These are phyloP conservation scores for Withania somnifera DNA, from an alignment of 305 asterid genomes.

Conservation along the genomic window DNA sequence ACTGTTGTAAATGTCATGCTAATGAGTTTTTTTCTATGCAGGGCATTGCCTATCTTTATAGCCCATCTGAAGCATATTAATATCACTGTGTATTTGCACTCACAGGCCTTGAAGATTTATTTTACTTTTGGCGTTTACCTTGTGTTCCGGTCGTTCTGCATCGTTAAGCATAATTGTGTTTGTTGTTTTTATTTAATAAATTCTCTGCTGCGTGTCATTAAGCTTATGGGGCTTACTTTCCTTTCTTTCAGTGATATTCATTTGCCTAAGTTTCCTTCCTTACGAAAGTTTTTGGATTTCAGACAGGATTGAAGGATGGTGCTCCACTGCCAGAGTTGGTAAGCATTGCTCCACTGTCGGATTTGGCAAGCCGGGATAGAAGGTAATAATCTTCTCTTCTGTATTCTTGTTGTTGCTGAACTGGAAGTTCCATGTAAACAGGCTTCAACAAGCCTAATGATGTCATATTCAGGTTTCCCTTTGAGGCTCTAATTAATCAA, in stretches of 20 bases:
- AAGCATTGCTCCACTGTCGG: slow-evolving; percentile 17
- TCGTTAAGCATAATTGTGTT: neutral
- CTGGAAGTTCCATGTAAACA: neutral
- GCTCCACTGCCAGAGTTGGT: slow-evolving; percentile 22
- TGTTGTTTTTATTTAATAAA: neutral
- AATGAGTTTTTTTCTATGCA: neutral
- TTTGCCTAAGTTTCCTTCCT: no score
- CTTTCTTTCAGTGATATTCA: neutral
- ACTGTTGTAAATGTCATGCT: neutral
- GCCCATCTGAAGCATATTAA: neutral
- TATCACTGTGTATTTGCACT: neutral
- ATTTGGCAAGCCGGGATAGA: slow-evolving; percentile 13
- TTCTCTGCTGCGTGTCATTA: neutral
- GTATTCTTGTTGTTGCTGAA: neutral
- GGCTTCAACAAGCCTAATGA: neutral
- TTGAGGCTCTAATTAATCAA: slow-evolving; percentile 39
- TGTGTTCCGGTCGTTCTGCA: neutral
- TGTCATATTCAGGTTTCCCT: slow-evolving; percentile 40
- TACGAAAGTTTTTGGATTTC: slow-evolving; percentile 3
- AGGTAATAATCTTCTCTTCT: slow-evolving; percentile 24
- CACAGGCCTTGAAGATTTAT: neutral
- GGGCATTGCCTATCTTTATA: neutral
- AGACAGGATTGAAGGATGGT: slow-evolving; percentile 38
- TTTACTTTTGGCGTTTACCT: neutral
- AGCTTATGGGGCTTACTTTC: neutral